A percentile compares a stretch with the other conserved stretches of the same genome.
phyloP scores from a whole-genome alignment of 1,284 basidiomycete genomes.

The Schizophyllum amplum region DNA sequence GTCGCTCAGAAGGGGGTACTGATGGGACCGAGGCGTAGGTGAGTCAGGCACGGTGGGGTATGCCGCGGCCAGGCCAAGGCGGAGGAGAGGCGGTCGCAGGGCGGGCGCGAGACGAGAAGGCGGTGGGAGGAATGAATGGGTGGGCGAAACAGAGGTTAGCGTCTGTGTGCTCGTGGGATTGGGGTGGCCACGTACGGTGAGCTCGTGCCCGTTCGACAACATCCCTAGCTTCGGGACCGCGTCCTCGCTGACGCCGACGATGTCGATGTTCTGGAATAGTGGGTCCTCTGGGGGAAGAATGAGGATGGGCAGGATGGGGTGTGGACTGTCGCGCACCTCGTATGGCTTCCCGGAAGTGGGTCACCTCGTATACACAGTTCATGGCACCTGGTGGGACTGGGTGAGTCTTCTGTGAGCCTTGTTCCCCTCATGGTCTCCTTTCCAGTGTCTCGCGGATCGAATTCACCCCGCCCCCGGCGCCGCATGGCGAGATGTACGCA shows the following conservation, averaged over 20 bases:
- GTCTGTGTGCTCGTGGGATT: neutral
- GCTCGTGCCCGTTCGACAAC: constrained; percentile 65
- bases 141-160: neutral
- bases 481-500: neutral
- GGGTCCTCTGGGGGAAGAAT: constrained; percentile 42
- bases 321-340: neutral
- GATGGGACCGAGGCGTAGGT: neutral
- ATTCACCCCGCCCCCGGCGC: neutral
- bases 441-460: neutral
- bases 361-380: neutral
- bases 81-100: neutral
- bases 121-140: neutral
- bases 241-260: constrained; percentile 69
- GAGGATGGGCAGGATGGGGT: constrained; percentile 24
- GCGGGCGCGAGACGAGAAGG: neutral
- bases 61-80: neutral
- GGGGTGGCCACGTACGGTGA: constrained; percentile 39
- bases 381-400: neutral
- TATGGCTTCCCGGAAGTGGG: neutral
- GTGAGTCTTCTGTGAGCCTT: neutral
- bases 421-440: too few species aligned
- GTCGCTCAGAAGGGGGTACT: constrained; percentile 76
- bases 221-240: constrained; percentile 60
- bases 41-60: neutral
- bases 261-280: constrained; percentile 55